These are phyloP conservation scores for Wallacemonas sp. DNA, from an alignment of 208 protist genomes.

Conservation along the genomic window DNA sequence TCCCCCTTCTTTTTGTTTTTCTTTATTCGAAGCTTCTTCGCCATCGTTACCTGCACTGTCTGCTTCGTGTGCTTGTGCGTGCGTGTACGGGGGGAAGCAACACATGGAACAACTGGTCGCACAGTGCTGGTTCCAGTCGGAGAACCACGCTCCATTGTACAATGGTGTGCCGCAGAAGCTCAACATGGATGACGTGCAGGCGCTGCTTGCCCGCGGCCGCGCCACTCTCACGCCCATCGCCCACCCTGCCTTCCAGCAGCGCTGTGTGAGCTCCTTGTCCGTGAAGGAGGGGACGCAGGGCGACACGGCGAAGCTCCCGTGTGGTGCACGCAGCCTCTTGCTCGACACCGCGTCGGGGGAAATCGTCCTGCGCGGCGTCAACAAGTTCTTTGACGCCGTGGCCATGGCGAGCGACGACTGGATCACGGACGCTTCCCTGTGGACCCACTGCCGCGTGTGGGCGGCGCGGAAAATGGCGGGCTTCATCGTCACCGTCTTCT, in stretches of 20 bases:
- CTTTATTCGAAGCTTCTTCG: too few species aligned
- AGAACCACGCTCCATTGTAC: slow-evolving; percentile 17
- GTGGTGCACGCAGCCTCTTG: slow-evolving; percentile 76
- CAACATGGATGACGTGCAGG: slow-evolving; percentile 22
- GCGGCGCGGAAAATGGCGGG: slow-evolving; percentile 87
- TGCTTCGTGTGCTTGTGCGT: neutral
- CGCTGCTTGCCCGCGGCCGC: slow-evolving; percentile 36
- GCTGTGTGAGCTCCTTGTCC: slow-evolving; percentile 45
- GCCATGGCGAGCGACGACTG: slow-evolving; percentile 37
- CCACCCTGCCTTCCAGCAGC: slow-evolving; percentile 5
- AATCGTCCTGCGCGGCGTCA: slow-evolving; percentile 82
- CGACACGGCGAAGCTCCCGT: slow-evolving; percentile 68
- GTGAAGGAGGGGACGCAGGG: slow-evolving; percentile 71
- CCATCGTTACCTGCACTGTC: too few species aligned
- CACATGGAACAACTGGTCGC: slow-evolving; percentile 33
- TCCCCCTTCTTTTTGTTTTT: too few species aligned
- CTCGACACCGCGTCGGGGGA: slow-evolving; percentile 42
- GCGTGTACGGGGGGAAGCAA: neutral
- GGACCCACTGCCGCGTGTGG: slow-evolving; percentile 49
- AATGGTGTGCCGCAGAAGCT: slow-evolving; percentile 19
- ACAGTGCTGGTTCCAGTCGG: slow-evolving; percentile 35
- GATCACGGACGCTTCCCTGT: slow-evolving; percentile 37
- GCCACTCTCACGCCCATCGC: slow-evolving; percentile 35
- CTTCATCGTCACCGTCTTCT: slow-evolving; percentile 84
- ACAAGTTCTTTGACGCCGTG: slow-evolving; percentile 86